Conservation (phyloP, 768 basidiomycete species). For the Podaxis pistillaris region DNA sequence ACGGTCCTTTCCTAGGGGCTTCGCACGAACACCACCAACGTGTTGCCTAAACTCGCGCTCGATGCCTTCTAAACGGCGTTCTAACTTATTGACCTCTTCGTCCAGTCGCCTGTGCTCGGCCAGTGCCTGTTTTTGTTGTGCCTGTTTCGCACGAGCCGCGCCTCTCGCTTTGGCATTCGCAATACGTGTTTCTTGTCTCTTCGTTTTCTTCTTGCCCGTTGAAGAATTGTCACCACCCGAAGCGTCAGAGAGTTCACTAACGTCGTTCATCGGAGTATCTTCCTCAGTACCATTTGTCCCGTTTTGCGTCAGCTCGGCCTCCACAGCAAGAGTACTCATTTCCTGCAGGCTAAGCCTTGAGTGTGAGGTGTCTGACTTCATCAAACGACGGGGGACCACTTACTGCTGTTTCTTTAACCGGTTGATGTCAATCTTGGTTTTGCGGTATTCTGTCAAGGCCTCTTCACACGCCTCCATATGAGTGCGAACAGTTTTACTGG, state of each 20-base stretch:
- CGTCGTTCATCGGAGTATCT: slow-evolving; percentile 60
- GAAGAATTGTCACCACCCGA: slow-evolving; percentile 66
- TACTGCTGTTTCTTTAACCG: slow-evolving; percentile 85
- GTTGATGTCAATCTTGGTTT: slow-evolving; percentile 95
- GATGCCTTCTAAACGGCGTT: slow-evolving; percentile 78
- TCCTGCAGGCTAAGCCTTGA: slow-evolving; percentile 58
- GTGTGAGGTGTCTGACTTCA: slow-evolving; percentile 4
- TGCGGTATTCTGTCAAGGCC: slow-evolving; percentile 86
- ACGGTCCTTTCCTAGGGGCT: slow-evolving; percentile 87
- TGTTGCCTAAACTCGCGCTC: slow-evolving; percentile 94
- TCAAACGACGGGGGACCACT: slow-evolving; percentile 30
- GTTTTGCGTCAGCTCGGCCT: slow-evolving; percentile 48
- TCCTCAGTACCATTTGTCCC: slow-evolving; percentile 49
- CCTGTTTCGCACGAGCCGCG: slow-evolving; percentile 72
- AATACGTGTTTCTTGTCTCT: slow-evolving; percentile 9
- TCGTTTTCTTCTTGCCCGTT: slow-evolving; percentile 42
- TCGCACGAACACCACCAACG: slow-evolving; percentile 79
- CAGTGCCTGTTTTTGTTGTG: slow-evolving; percentile 76
- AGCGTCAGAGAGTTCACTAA: slow-evolving; percentile 73
- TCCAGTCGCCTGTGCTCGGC: slow-evolving; percentile 83
- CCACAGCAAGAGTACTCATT: slow-evolving; percentile 63
- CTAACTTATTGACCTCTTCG: slow-evolving; percentile 84
- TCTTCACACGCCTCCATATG: slow-evolving; percentile 92
- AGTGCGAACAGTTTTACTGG: slow-evolving; percentile 83
- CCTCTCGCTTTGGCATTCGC: slow-evolving; percentile 81